phyloP scores from a whole-genome alignment of 1,284 basidiomycete genomes.

The Fomitopsis betulina region DNA sequence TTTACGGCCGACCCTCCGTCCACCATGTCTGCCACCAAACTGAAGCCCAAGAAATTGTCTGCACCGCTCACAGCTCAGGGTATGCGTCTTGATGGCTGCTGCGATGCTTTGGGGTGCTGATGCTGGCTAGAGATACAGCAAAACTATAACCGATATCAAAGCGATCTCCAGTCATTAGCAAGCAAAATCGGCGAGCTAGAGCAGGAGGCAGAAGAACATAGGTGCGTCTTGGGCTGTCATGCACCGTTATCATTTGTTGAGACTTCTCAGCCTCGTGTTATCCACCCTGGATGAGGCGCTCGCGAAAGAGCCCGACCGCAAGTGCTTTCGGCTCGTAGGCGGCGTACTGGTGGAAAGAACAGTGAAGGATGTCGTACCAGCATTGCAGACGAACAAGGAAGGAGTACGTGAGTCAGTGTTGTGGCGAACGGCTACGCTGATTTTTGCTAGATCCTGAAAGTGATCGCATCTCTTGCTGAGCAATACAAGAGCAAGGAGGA shows the following conservation, averaged over 20 bases:
- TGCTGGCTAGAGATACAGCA: slow-evolving; percentile 74
- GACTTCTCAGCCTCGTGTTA: slow-evolving; percentile 72
- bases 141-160: slow-evolving; percentile 71
- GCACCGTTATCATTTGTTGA: not conserved
- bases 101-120: slow-evolving; percentile 13
- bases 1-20: slow-evolving; percentile 8
- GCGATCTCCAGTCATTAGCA: slow-evolving; percentile 81
- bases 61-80: slow-evolving; percentile 61
- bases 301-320: slow-evolving; percentile 78
- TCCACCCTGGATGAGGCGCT: slow-evolving; percentile 80
- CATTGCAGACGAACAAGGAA: slow-evolving; percentile 79
- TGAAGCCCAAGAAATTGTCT: slow-evolving; percentile 49
- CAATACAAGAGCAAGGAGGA: slow-evolving; percentile 88
- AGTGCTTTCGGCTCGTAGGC: slow-evolving; percentile 96
- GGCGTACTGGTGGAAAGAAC: slow-evolving; percentile 95
- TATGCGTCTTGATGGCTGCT: slow-evolving; percentile 29
- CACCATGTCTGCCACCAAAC: slow-evolving; percentile 42
- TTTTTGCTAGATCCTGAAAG: slow-evolving; percentile 66
- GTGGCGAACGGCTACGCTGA: not conserved
- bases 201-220: slow-evolving; percentile 89
- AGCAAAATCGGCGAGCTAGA: slow-evolving; percentile 93
- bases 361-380: slow-evolving; percentile 92
- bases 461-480: slow-evolving; percentile 69
- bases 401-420: slow-evolving; percentile 51
- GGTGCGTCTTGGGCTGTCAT: slow-evolving; percentile 36